Evolutionary conservation across 768 basidiomycete species (phyloP), one percentile per base, ranked within the genome.

Genomic region (Phanerodontia chrysosporium): DNA sequence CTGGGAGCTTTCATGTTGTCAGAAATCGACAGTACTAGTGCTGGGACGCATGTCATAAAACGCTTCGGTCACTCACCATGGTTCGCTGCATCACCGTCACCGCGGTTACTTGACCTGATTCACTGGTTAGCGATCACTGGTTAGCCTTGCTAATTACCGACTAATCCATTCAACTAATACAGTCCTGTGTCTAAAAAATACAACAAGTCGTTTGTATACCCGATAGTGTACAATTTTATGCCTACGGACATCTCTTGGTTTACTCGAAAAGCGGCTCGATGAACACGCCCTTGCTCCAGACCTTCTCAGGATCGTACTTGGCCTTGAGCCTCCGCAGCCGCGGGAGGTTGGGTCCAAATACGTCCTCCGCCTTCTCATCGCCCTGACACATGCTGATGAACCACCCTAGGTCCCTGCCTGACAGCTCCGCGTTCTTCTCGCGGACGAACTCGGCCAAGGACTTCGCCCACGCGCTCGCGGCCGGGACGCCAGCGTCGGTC

Each of bases 271-370:
- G 29, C 2, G 54, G 54, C 25, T 25, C 44, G 44, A 55, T 45
- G 10, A 65, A 61, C 55, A 67, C 70, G 72, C 75, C 76, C 48
- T 69, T 71, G 39, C 65, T 64, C 60, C 75, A 77, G 12, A 75
- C 57, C 49, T 58, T 62, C 8, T 71, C 64, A 1, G 74, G 73
- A 56, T 75, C 74, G 46, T 75, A 74, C 51, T 66, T 66, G 52
- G 64, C 65, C 60, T 76, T 77, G 51, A 76, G 57, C 51, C 63
- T 59, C 54, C 75, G 76, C 55, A 81, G 64, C 45, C 69, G 66
- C 0, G 68, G 58, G 55, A 78, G 77, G 58, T 76, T 75, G 4
- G 65, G 63, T 14, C 74, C 73, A 57, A 74, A 80, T 25, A 75
- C 60, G 21, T 51, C 56, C n/a, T 66, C 67, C 3, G 65, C 55